These are phyloP conservation scores for Nannochloris sp. DNA, from an alignment of 139 green algal species.

Conservation along the genomic window DNA sequence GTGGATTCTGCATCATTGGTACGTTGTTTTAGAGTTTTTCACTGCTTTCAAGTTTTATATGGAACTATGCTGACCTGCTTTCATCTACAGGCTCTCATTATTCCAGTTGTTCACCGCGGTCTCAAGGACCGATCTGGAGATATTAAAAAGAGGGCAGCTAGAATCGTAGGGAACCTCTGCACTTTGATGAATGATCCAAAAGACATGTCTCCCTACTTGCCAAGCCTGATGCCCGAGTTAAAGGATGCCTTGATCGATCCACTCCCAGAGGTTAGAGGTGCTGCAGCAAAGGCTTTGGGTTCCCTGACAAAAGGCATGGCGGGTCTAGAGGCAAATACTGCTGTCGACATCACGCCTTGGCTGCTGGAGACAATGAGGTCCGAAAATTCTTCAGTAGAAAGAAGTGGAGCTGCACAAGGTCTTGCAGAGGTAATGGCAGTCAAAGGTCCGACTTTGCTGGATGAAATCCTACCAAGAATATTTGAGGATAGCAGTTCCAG, in stretches of 20 bases:
- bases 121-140: constrained; percentile 83
- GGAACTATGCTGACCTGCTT: neutral
- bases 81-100: constrained; percentile 64
- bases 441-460: constrained; percentile 60
- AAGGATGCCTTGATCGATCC: constrained; percentile 81
- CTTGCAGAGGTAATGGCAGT: constrained; percentile 85
- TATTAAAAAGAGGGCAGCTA: constrained; percentile 83
- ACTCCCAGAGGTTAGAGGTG: constrained; percentile 78
- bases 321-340: constrained; percentile 28
- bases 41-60: neutral
- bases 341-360: constrained; percentile 77
- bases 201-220: constrained; percentile 92
- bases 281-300: constrained; percentile 74
- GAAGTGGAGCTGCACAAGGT: constrained; percentile 61
- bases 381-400: constrained; percentile 49
- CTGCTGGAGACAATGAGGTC: constrained; percentile 68
- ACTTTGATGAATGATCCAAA: constrained; percentile 83
- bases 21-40: constrained; percentile 23
- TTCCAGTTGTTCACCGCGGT: constrained; percentile 84
- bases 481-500: constrained; percentile 45
- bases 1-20: constrained; percentile 69
- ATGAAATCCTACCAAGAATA: constrained; percentile 78
- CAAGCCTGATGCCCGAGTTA: constrained; percentile 84
- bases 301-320: constrained; percentile 76
- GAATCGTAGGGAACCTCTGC: constrained; percentile 93